A percentile compares a stretch with the other conserved stretches of the same genome.
Evolutionary conservation across 768 basidiomycete species (phyloP).

Genomic region (Amanita rimosa): DNA sequence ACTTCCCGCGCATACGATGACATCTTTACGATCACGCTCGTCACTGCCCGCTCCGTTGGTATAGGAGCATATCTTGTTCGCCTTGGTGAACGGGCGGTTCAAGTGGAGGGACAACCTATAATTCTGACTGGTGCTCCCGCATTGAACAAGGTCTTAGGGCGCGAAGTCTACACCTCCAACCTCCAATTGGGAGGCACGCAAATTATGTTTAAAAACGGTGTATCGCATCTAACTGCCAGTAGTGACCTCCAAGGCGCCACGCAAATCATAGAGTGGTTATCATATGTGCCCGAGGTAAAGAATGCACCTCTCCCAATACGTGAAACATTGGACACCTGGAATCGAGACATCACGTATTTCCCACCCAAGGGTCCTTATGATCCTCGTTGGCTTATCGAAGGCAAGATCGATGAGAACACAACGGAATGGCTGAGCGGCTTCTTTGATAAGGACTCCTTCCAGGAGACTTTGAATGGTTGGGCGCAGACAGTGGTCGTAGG

Average conservation of each 20-base stretch:
- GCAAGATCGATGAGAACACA: slow-evolving; percentile 77
- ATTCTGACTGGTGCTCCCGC: slow-evolving; percentile 96
- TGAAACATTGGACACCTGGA: slow-evolving; percentile 69
- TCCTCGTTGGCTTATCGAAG: slow-evolving; percentile 96
- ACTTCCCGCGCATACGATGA: slow-evolving; percentile 98
- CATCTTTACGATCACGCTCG: slow-evolving; percentile 98
- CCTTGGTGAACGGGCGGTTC: slow-evolving; percentile 93
- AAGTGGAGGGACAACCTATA: slow-evolving; percentile 98
- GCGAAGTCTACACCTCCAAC: slow-evolving; percentile 98
- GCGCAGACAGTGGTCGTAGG: slow-evolving; percentile 98
- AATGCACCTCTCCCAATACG: slow-evolving; percentile 74
- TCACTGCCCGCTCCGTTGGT: slow-evolving; percentile 97
- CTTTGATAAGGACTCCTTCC: slow-evolving; percentile 97
- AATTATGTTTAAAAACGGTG: slow-evolving; percentile 99
- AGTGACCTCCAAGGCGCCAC: slow-evolving; percentile 95
- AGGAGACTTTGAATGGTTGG: slow-evolving; percentile 98
- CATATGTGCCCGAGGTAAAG: slow-evolving; percentile 82
- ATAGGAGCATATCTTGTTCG: slow-evolving; percentile 99
- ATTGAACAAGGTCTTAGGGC: slow-evolving; percentile 96
- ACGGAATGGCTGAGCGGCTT: slow-evolving; percentile 79
- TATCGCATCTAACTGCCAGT: slow-evolving; percentile 89
- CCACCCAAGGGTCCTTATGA: slow-evolving; percentile 95
- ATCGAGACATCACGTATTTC: slow-evolving; percentile 81
- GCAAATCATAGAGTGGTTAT: slow-evolving; percentile 90
- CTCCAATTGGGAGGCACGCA: slow-evolving; percentile 99